These are phyloP conservation scores for Tephrocybe rancida DNA, from an alignment of 768 basidiomycete genomes.

Conservation along the genomic window DNA sequence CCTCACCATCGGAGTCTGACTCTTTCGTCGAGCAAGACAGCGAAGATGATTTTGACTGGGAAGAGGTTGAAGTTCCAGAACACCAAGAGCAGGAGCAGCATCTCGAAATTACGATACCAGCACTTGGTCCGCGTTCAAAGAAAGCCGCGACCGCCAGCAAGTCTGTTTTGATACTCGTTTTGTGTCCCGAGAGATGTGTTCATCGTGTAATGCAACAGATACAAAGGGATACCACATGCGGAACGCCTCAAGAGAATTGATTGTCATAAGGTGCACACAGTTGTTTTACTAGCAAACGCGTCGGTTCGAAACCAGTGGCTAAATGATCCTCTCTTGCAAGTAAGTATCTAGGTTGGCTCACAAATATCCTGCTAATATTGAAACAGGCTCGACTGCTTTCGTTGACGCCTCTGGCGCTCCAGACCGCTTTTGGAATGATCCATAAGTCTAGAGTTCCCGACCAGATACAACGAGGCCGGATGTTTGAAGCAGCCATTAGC, in stretches of 20 bases:
- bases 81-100: slow-evolving; percentile 33
- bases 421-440: slow-evolving; percentile 81
- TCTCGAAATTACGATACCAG: slow-evolving; percentile 75
- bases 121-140: slow-evolving; percentile 33
- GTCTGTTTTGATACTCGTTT: slow-evolving; percentile 36
- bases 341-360: slow-evolving; percentile 36
- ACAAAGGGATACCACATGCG: slow-evolving; percentile 56
- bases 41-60: slow-evolving; percentile 81
- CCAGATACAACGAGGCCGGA: slow-evolving; percentile 74
- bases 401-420: slow-evolving; percentile 76
- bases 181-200: slow-evolving; percentile 8
- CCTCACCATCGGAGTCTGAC: slow-evolving; percentile 17
- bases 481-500: slow-evolving; percentile 83
- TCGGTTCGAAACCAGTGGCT: slow-evolving; percentile 79
- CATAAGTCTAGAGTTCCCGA: slow-evolving; percentile 84
- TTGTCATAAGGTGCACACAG: slow-evolving; percentile 88
- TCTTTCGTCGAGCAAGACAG: slow-evolving; percentile 34
- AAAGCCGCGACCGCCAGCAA: slow-evolving; percentile 36
- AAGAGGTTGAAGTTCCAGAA: slow-evolving; percentile 68
- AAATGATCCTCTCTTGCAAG: slow-evolving; percentile 83
- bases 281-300: slow-evolving; percentile 78
- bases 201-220: slow-evolving; percentile 30
- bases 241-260: slow-evolving; percentile 78
- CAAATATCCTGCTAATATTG: background rate
- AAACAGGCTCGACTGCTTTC: slow-evolving; percentile 88